Evolutionary conservation across 371 early-diverging fungal species (phyloP).

Genomic region (Rhizomucor miehei): DNA sequence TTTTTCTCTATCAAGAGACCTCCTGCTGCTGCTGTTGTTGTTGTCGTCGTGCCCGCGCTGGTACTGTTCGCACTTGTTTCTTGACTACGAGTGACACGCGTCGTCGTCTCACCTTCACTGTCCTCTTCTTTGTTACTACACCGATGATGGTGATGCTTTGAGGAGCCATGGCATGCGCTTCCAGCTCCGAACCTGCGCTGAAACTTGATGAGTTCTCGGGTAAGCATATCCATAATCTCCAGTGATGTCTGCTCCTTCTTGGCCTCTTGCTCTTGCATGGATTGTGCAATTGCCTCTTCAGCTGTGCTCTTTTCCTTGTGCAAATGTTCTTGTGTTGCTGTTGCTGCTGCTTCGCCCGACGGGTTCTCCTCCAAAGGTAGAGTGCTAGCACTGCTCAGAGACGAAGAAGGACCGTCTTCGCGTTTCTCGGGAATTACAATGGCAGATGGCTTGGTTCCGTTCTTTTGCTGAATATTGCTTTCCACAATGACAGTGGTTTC

Average conservation of each 20-base stretch:
- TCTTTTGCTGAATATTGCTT: neutral
- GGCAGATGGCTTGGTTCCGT: constrained; percentile 14
- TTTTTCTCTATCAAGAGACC: neutral
- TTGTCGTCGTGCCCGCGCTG: neutral
- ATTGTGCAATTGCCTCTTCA: constrained; percentile 22
- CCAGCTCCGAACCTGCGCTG: constrained; percentile 24
- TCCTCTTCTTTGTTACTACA: neutral
- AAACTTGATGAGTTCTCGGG: constrained; percentile 39
- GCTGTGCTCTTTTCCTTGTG: constrained; percentile 27
- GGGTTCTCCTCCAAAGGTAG: constrained; percentile 30
- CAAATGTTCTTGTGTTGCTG: constrained; percentile 10
- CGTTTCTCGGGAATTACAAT: constrained; percentile 31
- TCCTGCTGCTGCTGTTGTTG: too few species aligned
- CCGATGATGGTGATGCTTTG: neutral
- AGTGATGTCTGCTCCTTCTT: constrained; percentile 25
- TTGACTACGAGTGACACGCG: constrained; percentile 14
- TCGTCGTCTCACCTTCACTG: constrained; percentile 3
- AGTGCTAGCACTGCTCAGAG: constrained; percentile 42
- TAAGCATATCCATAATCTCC: constrained; percentile 46
- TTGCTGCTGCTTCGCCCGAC: neutral
- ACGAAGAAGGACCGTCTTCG: constrained; percentile 24
- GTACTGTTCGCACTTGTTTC: constrained; percentile 16
- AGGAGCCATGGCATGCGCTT: neutral
- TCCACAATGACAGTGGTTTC: neutral
- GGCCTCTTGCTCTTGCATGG: constrained; percentile 8